Evolutionary conservation across 2,329 filamentous ascomycete species (phyloP), one percentile per base, ranked within the genome.

Genomic region (Penicillium corylophilum): DNA sequence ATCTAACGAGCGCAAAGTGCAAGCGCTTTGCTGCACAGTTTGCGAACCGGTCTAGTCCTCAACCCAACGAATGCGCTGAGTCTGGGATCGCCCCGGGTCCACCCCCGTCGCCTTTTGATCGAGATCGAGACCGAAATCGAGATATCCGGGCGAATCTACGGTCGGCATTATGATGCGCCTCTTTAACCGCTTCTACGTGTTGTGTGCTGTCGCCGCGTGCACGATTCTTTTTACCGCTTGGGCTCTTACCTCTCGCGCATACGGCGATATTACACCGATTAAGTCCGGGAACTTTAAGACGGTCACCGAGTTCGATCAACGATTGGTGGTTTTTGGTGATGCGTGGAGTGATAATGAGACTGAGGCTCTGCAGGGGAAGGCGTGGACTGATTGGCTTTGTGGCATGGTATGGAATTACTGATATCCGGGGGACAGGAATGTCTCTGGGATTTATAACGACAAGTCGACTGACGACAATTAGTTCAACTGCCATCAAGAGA

Each of bases 311-410:
- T 68, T 63, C 51, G 57, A 67, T 31, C 63, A 61, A 36, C 59
- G 67, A 46, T 55, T 73, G 48, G 69, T 73, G 3, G 65, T 72
- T 6, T 74, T 73, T 57, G 70, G 71, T 5, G 70, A 74, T 57
- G 69, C 72, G 8, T 73, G 68, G 71, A 72, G 69, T 40, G 70
- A 71, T 42, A 66, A 64, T 51, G 62, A 67, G 54, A 63, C 63
- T 4, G 61, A 62, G 35, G 59, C 63, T 12, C 42, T 51, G 8
- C 62, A 64, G 43, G 69, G 65, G 4, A 57, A 54, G 41, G 58
- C 68, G 20, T 73, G 69, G 67, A 69, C 67, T 18, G 66, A 70
- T 52, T 65, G 63, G 62, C 65, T 74, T 38, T 74, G 70, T 56
- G 65, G 62, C 38, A 62, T 64, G 63, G 71, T 72, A 64, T 57